phyloP scores from a whole-genome alignment of 768 basidiomycete genomes.

The Leccinellum rugosiceps region DNA sequence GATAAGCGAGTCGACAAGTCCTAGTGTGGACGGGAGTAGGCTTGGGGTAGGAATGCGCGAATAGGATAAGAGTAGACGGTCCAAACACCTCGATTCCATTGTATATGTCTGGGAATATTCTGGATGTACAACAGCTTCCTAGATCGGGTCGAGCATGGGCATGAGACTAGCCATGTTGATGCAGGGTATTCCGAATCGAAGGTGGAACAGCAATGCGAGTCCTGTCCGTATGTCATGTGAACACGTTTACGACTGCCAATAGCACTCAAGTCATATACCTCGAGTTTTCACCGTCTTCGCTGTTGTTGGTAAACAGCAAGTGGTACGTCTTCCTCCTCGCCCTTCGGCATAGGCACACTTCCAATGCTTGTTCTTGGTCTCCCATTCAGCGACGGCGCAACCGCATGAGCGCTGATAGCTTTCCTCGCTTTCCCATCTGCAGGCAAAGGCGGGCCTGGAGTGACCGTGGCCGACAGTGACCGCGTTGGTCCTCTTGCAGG shows the following conservation, averaged over 20 bases:
- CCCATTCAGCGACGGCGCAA: constrained; percentile 33
- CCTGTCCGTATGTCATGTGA: constrained; percentile 10
- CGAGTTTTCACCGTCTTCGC: constrained; percentile 43
- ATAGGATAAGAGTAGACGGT: constrained; percentile 26
- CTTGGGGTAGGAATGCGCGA: constrained; percentile 20
- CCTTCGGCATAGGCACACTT: constrained; percentile 31
- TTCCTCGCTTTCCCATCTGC: constrained; percentile 58
- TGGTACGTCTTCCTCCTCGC: constrained; percentile 78
- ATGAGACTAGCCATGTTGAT: not conserved
- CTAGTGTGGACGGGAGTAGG: constrained; percentile 18
- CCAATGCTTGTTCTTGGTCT: constrained; percentile 40
- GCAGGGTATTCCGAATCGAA: constrained; percentile 6
- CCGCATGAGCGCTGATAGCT: constrained; percentile 62
- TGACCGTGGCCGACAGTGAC: constrained; percentile 68
- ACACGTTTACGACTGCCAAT: not conserved
- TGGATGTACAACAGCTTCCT: constrained; percentile 23
- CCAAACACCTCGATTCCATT: constrained; percentile 14
- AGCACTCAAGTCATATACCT: constrained; percentile 13
- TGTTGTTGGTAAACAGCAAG: constrained; percentile 79
- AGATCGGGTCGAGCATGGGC: constrained; percentile 20
- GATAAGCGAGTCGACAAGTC: constrained; percentile 29
- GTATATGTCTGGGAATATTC: constrained; percentile 24
- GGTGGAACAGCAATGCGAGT: not conserved
- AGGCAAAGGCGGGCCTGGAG: constrained; percentile 35
- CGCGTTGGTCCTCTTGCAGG: constrained; percentile 50